Conservation (phyloP, 2,329 filamentous ascomycete genomes). For the Sporothrix protearum region DNA sequence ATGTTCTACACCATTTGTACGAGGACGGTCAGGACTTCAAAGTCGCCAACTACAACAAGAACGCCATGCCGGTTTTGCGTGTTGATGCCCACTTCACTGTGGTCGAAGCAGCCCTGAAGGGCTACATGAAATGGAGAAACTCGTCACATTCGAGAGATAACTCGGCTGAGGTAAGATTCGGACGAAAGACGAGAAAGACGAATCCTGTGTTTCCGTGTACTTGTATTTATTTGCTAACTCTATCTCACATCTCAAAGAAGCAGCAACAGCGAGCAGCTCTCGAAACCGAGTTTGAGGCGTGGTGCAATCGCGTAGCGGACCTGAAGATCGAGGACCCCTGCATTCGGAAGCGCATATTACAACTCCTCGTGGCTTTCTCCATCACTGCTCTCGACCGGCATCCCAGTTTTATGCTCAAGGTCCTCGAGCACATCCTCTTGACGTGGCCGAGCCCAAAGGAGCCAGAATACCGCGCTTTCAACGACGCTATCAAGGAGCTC, state of each 20-base stretch:
- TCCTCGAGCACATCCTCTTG: conserved; percentile 85
- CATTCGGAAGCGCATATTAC: conserved; percentile 75
- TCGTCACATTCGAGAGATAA: conserved; percentile 19
- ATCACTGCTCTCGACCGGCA: conserved; percentile 75
- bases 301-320: conserved; percentile 68
- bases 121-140: conserved; percentile 75
- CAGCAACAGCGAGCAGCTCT: conserved; percentile 54
- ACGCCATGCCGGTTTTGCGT: conserved; percentile 67
- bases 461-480: conserved; percentile 68
- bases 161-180: conserved; percentile 19
- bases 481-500: conserved; percentile 84
- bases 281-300: conserved; percentile 63
- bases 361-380: conserved; percentile 79
- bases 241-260: conserved; percentile 50
- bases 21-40: conserved; percentile 64
- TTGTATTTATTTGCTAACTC: conserved; percentile 27
- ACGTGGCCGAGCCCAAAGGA: conserved; percentile 65
- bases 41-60: conserved; percentile 58
- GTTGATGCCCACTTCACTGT: conserved; percentile 89
- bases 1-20: conserved; percentile 71
- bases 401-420: conserved; percentile 77
- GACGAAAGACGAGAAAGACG: neutral
- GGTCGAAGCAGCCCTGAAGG: conserved; percentile 82
- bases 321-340: conserved; percentile 78
- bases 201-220: neutral